Conservation (phyloP, 257 asterid species). For the Handroanthus guayacan region DNA sequence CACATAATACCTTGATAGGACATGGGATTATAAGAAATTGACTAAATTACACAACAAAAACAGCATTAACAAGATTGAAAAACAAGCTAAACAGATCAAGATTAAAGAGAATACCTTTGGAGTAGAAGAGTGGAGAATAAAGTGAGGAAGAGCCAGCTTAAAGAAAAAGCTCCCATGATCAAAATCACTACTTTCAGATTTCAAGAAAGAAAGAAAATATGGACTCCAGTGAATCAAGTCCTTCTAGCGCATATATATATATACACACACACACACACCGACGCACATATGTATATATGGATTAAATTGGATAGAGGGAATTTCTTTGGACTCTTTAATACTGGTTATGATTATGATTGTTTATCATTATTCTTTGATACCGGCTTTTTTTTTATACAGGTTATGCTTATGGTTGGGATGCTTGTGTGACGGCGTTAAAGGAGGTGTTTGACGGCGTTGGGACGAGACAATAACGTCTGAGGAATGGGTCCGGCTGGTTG, state of each 20-base stretch:
- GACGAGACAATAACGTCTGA: background rate
- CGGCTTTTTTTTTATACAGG: no score
- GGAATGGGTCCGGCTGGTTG: background rate
- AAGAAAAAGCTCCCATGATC: slow-evolving; percentile 35
- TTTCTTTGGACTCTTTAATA: background rate
- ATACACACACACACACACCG: no score
- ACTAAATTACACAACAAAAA: background rate
- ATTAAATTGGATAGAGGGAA: no score
- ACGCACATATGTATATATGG: background rate
- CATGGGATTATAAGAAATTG: background rate
- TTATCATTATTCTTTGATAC: background rate
- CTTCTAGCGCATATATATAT: background rate
- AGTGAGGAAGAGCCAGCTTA: slow-evolving; percentile 35
- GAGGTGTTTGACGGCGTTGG: slow-evolving; percentile 20
- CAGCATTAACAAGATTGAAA: background rate
- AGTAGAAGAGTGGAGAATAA: slow-evolving; percentile 33
- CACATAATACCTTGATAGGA: background rate
- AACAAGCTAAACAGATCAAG: slow-evolving; percentile 2
- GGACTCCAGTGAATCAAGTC: background rate
- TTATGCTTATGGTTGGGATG: background rate
- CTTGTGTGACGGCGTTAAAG: slow-evolving; percentile 25
- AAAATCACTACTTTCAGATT: background rate
- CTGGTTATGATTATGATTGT: background rate
- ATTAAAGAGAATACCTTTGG: slow-evolving; percentile 36
- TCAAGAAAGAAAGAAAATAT: background rate